Conservation (phyloP, 169 alveolate species). For the Plasmodium coatneyi region DNA sequence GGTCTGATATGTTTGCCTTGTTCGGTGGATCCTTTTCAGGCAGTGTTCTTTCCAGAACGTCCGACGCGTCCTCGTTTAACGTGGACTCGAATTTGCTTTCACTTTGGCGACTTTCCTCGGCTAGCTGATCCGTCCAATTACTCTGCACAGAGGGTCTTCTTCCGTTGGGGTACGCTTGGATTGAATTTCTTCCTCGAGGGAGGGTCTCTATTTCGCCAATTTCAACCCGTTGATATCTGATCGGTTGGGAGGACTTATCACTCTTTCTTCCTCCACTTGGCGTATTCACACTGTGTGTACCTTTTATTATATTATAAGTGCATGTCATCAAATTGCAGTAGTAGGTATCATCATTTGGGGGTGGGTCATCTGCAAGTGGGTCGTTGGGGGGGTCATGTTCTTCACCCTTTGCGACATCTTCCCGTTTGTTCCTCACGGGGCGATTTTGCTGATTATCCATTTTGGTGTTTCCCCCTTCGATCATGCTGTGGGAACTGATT, state of each 20-base stretch:
- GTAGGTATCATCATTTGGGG: not conserved
- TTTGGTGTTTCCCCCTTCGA: not conserved
- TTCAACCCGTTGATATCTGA: not conserved
- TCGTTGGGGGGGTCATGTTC: not conserved
- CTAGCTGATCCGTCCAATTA: not conserved
- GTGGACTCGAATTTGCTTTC: slow-evolving; percentile 1
- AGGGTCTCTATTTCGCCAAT: not conserved
- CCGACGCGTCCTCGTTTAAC: not conserved
- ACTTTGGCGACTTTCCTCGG: not conserved
- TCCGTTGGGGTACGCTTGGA: not conserved
- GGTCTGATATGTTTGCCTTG: not conserved
- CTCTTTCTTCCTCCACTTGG: not conserved
- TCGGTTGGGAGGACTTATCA: not conserved
- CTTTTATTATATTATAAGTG: slow-evolving; percentile 12
- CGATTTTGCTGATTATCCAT: not conserved
- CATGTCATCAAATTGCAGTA: not conserved
- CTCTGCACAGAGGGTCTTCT: not conserved
- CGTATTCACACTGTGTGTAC: not conserved
- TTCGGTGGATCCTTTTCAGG: not conserved
- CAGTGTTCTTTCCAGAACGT: not conserved
- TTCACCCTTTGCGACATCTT: not conserved
- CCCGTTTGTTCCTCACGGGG: not conserved
- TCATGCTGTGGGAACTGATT: not conserved
- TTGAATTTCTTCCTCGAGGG: not conserved
- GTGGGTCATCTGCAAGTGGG: not conserved